Base-by-base conservation (phyloP, 305 asterid species). In the Fraxinus ornus region DNA sequence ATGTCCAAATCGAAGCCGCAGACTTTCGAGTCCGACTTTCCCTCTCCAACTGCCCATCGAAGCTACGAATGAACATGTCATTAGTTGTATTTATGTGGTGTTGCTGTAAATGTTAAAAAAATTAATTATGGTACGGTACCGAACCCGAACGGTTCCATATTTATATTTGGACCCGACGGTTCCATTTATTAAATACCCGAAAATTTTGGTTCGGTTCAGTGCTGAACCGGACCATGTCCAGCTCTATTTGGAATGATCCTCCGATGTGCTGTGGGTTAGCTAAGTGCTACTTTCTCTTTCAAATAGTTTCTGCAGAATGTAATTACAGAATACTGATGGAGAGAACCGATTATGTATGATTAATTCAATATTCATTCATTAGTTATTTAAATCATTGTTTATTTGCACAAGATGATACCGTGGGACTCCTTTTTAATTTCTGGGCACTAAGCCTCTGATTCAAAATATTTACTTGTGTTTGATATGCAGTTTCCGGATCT, bases 401-500 rank as follows among this genome's bases (percentile, higher is more conserved):
- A 70, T 70, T 30, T 28, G 39, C 22, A 0, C 22, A 28, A 32
- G 41, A 70, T 70, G 75, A 12, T 30, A 28, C 22, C 9, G 33
- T 70, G 7, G 22, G 7, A 24, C 4, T 66, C 7, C 37, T 26
- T 64, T 44, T 9, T 30, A 35, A 24, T 76, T 47, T 41, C 17
- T 10, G 33, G 71, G 78, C 47, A 12, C 37, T 36, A 60, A 75
- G 4, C 74, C 64, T 47, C 85, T 85, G 74, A 64, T 70, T 77
- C 12, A 64, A 24, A 76, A 39, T 37, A 37, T 37, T 39, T 26
- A 35, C 17, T 57, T 60, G 60, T 77, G 73, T 68, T 47, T 24
- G 76, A 76, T 79, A 78, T 44, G 32, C 95, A 96, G 99, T 89
- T 94, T 96, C 87, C 94, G 99, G 80, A 94, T 94, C 98, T 96